A percentile compares a stretch with the other conserved stretches of the same genome.
Conservation (phyloP, 768 basidiomycete species). For the Pisolithus tinctorius region DNA sequence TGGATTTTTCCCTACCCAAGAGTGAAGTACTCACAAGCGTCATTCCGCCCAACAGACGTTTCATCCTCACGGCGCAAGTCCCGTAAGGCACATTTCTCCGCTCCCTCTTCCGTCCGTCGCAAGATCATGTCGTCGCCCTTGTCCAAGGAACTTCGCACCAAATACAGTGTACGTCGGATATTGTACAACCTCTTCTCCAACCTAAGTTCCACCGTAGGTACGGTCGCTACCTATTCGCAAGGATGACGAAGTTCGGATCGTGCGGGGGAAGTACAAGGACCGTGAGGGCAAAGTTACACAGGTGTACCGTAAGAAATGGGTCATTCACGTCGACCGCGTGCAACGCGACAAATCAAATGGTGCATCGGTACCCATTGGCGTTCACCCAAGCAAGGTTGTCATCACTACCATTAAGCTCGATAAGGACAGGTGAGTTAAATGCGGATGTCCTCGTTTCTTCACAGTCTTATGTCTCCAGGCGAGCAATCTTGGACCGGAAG, state of each 20-base stretch:
- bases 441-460: not conserved
- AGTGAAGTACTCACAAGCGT: slow-evolving; percentile 27
- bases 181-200: not conserved
- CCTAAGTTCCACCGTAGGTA: slow-evolving; percentile 38
- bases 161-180: slow-evolving; percentile 70
- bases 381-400: slow-evolving; percentile 96
- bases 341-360: slow-evolving; percentile 97
- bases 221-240: slow-evolving; percentile 94
- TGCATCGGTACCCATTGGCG: slow-evolving; percentile 85
- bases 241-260: slow-evolving; percentile 96
- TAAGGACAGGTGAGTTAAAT: slow-evolving; percentile 64
- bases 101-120: slow-evolving; percentile 90
- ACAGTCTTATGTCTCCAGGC: slow-evolving; percentile 34
- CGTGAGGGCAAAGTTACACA: slow-evolving; percentile 97
- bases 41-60: slow-evolving; percentile 47
- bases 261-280: slow-evolving; percentile 97
- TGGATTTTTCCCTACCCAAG: slow-evolving; percentile 35
- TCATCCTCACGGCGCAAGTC: slow-evolving; percentile 95
- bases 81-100: slow-evolving; percentile 96
- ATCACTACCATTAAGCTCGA: slow-evolving; percentile 90
- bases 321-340: slow-evolving; percentile 97
- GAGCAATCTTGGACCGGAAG: slow-evolving; percentile 84
- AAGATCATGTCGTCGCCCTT: slow-evolving; percentile 97
- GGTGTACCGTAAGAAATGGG: slow-evolving; percentile 99
- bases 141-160: slow-evolving; percentile 87